phyloP scores from a whole-genome alignment of 768 basidiomycete species.

The Kwoniella dejecticola region DNA sequence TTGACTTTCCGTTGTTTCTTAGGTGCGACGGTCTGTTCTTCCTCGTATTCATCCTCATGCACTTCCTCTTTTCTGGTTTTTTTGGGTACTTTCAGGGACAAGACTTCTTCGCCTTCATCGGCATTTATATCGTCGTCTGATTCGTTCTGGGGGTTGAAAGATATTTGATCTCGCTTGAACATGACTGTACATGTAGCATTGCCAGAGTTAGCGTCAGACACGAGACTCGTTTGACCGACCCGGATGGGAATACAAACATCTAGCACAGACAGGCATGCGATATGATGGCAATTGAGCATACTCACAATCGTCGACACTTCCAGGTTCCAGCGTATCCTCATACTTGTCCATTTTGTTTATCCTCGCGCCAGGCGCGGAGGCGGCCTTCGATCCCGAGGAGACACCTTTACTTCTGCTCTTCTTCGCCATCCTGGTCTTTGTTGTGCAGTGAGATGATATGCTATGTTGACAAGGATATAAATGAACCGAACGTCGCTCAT shows the following conservation, averaged over 20 bases:
- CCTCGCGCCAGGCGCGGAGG: constrained; percentile 25
- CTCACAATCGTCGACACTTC: constrained; percentile 54
- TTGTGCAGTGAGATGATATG: neutral
- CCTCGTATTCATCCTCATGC: constrained; percentile 57
- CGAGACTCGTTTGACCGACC: too few relatives aligned
- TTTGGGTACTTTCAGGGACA: constrained; percentile 59
- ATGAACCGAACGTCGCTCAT: too few relatives aligned
- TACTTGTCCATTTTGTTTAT: constrained; percentile 49
- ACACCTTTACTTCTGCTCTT: constrained; percentile 16
- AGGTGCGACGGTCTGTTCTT: constrained; percentile 56
- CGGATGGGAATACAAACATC: too few relatives aligned
- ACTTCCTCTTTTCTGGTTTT: constrained; percentile 20
- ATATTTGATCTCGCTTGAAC: constrained; percentile 68
- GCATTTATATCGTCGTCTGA: constrained; percentile 55
- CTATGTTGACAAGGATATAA: neutral
- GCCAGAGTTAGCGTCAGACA: too few relatives aligned
- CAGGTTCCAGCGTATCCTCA: constrained; percentile 54
- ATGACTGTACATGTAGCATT: too few relatives aligned
- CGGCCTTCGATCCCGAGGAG: constrained; percentile 9
- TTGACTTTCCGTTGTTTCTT: constrained; percentile 43
- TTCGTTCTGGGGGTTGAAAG: constrained; percentile 66
- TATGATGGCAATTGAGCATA: neutral
- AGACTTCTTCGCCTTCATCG: constrained; percentile 78
- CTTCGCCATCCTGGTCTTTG: constrained; percentile 14
- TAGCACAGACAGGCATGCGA: too few relatives aligned